Evolutionary conservation across 257 asterid genomes (phyloP), one percentile per base, ranked within the genome.

Genomic region (Ophiorrhiza pumila): DNA sequence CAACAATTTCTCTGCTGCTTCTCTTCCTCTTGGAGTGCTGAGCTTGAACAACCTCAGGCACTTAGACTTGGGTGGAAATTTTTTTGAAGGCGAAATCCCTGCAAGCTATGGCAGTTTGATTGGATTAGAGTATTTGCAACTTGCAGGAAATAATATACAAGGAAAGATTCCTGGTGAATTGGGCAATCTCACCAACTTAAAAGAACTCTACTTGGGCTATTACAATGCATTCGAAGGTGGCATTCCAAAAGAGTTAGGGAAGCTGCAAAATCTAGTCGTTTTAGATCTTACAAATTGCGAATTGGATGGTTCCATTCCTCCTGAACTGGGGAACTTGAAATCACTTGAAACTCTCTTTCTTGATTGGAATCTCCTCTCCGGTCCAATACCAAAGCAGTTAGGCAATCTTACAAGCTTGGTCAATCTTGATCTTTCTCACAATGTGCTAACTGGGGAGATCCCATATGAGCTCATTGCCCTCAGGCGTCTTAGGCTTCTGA

Each of bases 41-140:
- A 74, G 71, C 45, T 71, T 88, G 96, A 73, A 78, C 81, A 90
- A 77, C 37, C 87, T 94, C 75, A 91, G 62, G 82, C 84, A 90
- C 79, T 78, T 94, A 52, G 98, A 94, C 67, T 73, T 94, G 76
- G 96, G 97, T 56, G 98, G 98, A 2, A 94, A 89, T 82, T 94
- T 72, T 69, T 91, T 94, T 71, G 74, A 75, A 0, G 98, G 98
- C 1, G 45, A 58, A 61, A 91, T 94, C 55, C 97, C 96, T 0
- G 62, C 15, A 37, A 83, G 82, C 25, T 94, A 88, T 68, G 98
- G 97, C 4, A 50, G 72, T 39, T 74, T 94, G 76, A 10, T 65
- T 32, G 85, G 74, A 12, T 72, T 94, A 64, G 97, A 94, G 81
- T 91, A 87, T 83, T 81, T 94, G 64, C 85, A 93, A 50, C 74